Evolutionary conservation across 2,329 filamentous ascomycete species (phyloP), one percentile per base, ranked within the genome.

Genomic region (Rhynchosporium agropyri): DNA sequence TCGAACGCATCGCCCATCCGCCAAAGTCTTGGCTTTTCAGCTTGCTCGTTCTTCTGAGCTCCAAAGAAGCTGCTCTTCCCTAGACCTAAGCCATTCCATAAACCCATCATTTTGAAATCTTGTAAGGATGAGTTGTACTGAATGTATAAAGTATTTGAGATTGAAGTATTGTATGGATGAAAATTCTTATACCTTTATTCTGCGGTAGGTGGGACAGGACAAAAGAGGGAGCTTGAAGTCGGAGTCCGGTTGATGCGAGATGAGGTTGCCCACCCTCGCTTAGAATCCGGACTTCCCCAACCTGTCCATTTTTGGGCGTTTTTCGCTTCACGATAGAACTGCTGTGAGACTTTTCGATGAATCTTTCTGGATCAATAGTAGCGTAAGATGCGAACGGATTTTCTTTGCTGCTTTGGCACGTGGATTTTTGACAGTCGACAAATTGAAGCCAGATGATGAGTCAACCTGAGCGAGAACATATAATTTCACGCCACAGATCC

Each of bases 21-120:
- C 60, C 63, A 65, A 3, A 42, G n/a, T 45, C 54, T 61, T 3
- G 33, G 58, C 33, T 62, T 48, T 20, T 60, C 48, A 20, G 46
- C 40, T 7, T 54, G 43, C 20, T 64, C 42, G 8, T 15, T 58
- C 29, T 56, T 55, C 33, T 36, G 6, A 10, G 33, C 33, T 15
- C 60, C 54, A 12, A 64, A 46, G 31, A 40, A 53, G n/a, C 26
- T 61, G 10, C 33, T 61, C 58, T 55, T 64, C 15, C 62, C 62
- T 8, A 63, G 40, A 10, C 62, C 58, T 40, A 64, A 45, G 15
- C 58, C 62, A 33, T 60, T 64, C 62, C 62, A 64, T 36, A 64
- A n/a, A n/a, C 62, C 62, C 31, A 54, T 43, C 53, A 64, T 61
- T 81, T 83, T 66, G 43, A 40, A 26, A 26, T 48, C 1, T n/a